phyloP scores from a whole-genome alignment of 805 yeast genomes.

The Yamadazyma paraphyllophila region DNA sequence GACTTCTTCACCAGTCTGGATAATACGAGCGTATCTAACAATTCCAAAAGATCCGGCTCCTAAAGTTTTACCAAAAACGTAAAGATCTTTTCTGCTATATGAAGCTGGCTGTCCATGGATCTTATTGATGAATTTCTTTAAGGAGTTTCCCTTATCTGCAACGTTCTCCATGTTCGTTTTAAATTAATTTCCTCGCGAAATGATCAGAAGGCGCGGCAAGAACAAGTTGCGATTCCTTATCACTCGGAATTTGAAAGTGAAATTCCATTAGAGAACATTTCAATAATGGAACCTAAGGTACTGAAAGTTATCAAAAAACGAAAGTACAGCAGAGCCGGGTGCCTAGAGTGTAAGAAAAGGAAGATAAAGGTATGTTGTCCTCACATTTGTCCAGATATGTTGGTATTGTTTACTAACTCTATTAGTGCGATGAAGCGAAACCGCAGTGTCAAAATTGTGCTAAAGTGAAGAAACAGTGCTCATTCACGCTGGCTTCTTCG shows the following conservation, averaged over 20 bases:
- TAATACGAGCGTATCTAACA: constrained; percentile 70
- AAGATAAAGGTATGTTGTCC: constrained; percentile 16
- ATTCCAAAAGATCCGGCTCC: constrained; percentile 97
- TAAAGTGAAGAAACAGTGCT: constrained; percentile 11
- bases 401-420: constrained; percentile 2
- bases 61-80: constrained; percentile 75
- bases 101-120: constrained; percentile 72
- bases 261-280: background rate
- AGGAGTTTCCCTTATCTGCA: background rate
- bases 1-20: constrained; percentile 58
- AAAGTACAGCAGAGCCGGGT: constrained; percentile 16
- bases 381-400: background rate
- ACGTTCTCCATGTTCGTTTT: background rate
- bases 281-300: background rate
- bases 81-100: constrained; percentile 62
- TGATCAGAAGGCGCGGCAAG: background rate
- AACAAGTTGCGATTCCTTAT: background rate
- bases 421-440: constrained; percentile 17
- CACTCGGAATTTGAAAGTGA: background rate
- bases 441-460: constrained; percentile 15
- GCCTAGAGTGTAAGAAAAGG: constrained; percentile 15
- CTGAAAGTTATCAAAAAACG: constrained; percentile 12
- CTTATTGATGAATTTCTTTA: constrained; percentile 46
- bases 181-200: background rate
- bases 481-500: background rate